Conservation (phyloP, 345 rosid genomes). For the Hibiscus trionum region DNA sequence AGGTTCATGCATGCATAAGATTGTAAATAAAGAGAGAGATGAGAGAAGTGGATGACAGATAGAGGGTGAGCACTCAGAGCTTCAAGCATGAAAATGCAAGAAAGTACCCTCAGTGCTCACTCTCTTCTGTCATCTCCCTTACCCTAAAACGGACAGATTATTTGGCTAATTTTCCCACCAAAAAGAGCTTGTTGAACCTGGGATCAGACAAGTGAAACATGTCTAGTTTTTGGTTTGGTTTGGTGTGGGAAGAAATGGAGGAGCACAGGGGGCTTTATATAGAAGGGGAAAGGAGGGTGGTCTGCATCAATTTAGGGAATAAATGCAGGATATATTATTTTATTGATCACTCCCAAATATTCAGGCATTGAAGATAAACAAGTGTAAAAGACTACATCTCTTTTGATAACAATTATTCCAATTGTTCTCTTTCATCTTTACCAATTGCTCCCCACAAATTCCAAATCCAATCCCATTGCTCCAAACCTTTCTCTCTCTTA, state of each 20-base stretch:
- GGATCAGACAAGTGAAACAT: not conserved
- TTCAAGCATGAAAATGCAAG: conserved; percentile 75
- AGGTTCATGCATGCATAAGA: not conserved
- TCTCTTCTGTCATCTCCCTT: conserved; percentile 96
- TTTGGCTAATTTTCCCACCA: not conserved
- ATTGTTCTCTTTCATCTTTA: conserved; percentile 12
- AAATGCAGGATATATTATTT: conserved; percentile 7
- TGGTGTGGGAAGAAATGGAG: not conserved
- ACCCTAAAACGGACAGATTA: conserved; percentile 20
- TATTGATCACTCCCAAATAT: conserved; percentile 16
- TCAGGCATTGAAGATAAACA: not conserved
- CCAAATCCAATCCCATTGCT: conserved; percentile 17
- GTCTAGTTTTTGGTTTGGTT: not conserved
- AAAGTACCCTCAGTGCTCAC: conserved; percentile 94
- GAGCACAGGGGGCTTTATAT: conserved; percentile 15
- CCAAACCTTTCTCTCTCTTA: no score
- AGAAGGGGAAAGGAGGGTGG: conserved; percentile 3
- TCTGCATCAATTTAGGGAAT: conserved; percentile 5
- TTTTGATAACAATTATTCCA: conserved; percentile 14
- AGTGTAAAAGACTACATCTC: not conserved
- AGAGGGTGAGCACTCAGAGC: conserved; percentile 92
- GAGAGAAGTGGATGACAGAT: conserved; percentile 53
- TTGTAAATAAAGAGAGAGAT: not conserved
- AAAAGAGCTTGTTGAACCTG: not conserved
- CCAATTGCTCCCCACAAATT: conserved; percentile 33